Base-by-base conservation (phyloP, 257 asterid species). In the Penstemon eatonii region DNA sequence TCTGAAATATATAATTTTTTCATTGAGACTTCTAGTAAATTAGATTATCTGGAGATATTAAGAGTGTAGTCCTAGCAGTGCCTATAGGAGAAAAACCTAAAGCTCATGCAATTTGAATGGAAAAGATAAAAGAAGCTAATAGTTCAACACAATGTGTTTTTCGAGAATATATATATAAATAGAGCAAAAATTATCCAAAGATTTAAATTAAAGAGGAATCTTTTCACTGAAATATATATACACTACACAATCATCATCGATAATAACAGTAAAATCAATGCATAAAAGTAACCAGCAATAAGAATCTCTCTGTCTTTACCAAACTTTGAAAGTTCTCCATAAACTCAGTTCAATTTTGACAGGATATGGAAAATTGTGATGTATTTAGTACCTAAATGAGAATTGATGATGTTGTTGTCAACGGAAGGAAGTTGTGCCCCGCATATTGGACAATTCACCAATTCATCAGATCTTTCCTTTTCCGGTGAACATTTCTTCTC, bases 361-460 rank as follows among this genome's bases (percentile, higher is more conserved):
- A 11, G 7, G 11, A 38, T 5, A 38, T 33, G 13, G 33, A 25
- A 25, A 25, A 56, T 3, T 25, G 7, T 4, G 5, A 12, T 8
- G 8, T 13, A 53, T 7, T 7, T 55, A 50, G 25, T 72, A 93
- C 99, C 97, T 77, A 93, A 73, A 81, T 93, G 99, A 71, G 94
- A 84, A 78, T 93, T 93, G 77, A 88, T 78, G 9, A 73, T 37
- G 53, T 66, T 55, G 63, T 75, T 76, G 74, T 84, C 85, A n/a
- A 72, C 63, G 8, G 85, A 81, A 3, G 82, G 96, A 52, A 93
- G 61, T 25, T 60, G 65, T 46, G 43, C 64, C 19, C 89, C 90
- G 54, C 99, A 93, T 12, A 93, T 85, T 2, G 99, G 99, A 64
- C 99, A 93, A 42, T 68, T 73, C 60, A 84, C 92, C 75, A 71